These are phyloP conservation scores for Crucibulum laeve DNA, from an alignment of 768 basidiomycete species.

Conservation along the genomic window DNA sequence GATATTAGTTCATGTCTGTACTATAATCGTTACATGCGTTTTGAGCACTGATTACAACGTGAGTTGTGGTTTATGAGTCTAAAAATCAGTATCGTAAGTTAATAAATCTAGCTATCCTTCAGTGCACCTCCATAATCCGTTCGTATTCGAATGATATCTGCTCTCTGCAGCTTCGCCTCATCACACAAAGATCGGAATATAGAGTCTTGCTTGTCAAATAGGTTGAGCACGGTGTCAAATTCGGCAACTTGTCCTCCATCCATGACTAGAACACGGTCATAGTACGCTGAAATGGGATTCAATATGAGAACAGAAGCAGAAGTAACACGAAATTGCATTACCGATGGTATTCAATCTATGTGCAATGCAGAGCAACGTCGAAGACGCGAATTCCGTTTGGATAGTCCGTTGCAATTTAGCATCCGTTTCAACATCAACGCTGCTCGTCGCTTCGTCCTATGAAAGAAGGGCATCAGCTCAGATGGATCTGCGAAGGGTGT, in stretches of 20 bases:
- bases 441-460: constrained; percentile 62
- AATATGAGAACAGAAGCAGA: neutral
- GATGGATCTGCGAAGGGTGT: neutral
- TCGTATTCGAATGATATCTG: constrained; percentile 54
- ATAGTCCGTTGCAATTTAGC: constrained; percentile 63
- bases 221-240: constrained; percentile 67
- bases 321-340: constrained; percentile 12
- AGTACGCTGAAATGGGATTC: constrained; percentile 37
- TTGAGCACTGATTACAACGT: too few relatives aligned
- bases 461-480: neutral
- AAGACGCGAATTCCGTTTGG: constrained; percentile 50
- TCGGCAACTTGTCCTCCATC: constrained; percentile 65
- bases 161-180: constrained; percentile 54
- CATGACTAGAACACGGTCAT: constrained; percentile 72
- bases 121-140: constrained; percentile 17
- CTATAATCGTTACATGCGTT: too few relatives aligned
- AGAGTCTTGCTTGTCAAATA: constrained; percentile 57
- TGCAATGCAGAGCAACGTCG: constrained; percentile 53
- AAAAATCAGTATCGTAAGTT: neutral
- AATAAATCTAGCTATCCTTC: neutral
- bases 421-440: constrained; percentile 61
- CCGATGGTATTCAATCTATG: constrained; percentile 60
- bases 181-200: constrained; percentile 71
- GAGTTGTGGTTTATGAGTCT: too few relatives aligned
- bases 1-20: too few relatives aligned